A percentile compares a stretch with the other conserved stretches of the same genome.
Conservation (phyloP, 768 basidiomycete genomes). For the Agaricus sinodeliciosus region DNA sequence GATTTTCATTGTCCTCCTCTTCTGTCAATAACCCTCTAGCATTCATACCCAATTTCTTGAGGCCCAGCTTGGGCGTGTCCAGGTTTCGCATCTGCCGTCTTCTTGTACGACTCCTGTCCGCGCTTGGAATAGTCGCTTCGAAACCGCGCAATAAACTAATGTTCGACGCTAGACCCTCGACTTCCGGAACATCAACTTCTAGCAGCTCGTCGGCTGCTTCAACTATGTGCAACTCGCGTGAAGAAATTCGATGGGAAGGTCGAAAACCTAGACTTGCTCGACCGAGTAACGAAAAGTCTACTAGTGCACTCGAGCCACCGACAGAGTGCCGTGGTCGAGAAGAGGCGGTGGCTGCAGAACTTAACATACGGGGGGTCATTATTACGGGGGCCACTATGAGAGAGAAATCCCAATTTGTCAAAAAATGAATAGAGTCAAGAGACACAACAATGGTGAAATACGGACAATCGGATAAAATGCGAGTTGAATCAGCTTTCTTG, state of each 20-base stretch:
- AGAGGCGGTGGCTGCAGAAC: constrained; percentile 62
- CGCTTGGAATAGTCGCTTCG: constrained; percentile 89
- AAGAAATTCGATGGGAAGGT: constrained; percentile 58
- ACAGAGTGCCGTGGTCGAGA: constrained; percentile 36
- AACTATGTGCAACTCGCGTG: constrained; percentile 76
- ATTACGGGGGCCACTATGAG: constrained; percentile 75
- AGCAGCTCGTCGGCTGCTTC: constrained; percentile 79
- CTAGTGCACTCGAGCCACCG: constrained; percentile 27
- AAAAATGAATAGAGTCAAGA: background rate
- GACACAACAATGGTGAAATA: constrained; percentile 19
- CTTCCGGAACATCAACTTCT: constrained; percentile 64
- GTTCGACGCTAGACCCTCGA: constrained; percentile 59
- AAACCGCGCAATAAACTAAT: constrained; percentile 87
- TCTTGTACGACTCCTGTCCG: constrained; percentile 70
- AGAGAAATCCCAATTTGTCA: constrained; percentile 6
- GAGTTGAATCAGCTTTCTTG: constrained; percentile 62
- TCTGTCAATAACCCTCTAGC: constrained; percentile 69
- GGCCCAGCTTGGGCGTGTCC: constrained; percentile 66
- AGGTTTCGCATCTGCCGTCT: constrained; percentile 76
- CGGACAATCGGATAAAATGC: constrained; percentile 69
- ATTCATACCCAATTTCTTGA: constrained; percentile 74
- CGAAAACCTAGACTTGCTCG: constrained; percentile 68
- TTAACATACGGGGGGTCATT: constrained; percentile 84
- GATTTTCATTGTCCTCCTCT: constrained; percentile 47
- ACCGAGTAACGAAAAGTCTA: constrained; percentile 76